Evolutionary conservation across 805 yeast species (phyloP), one percentile per base, ranked within the genome.

Genomic region (Saturnispora quitensis): DNA sequence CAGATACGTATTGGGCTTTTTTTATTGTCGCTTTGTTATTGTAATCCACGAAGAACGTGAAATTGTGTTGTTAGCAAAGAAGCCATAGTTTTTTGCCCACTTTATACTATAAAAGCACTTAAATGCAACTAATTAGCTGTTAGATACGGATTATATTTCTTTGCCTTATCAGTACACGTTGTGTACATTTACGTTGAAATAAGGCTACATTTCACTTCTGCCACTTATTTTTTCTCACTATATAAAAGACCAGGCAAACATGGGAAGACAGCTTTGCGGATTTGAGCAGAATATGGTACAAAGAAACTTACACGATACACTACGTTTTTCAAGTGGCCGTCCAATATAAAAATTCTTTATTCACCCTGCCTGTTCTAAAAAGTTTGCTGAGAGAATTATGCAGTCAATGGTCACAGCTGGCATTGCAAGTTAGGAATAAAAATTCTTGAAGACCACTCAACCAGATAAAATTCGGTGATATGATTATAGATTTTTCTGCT

Each of bases 251-350:
- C 22, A 4, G 4, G 22, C 22, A 20, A 20, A 20, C 22, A 40
- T 40, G 25, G 28, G 24, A 31, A 46, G 56, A 24, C 20, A 22
- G 6, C 15, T 54, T 20, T 52, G 52, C 5, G 55, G 48, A 3
- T 50, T 47, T 28, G 56, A 54, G 18, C 50, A 43, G 6, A 18
- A n/a, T 2, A 40, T 50, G 36, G 40, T 44, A 4, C 33, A 45
- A 6, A 38, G 51, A n/a, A 18, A 40, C 3, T 15, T 20, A 1
- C 36, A 52, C 12, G 20, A 22, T 54, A 12, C 52, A 54, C 18
- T 47, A 46, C n/a, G 36, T 25, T 18, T 54, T 47, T 25, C 25
- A 36, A 4, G 47, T 54, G 36, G 57, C 51, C 17, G 55, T 51
- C 17, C 33, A 28, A 15, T 54, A 52, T 17, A 33, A 34, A 17